Evolutionary conservation across 306 rosid genomes (phyloP).

Genomic region (Rosa chinensis): DNA sequence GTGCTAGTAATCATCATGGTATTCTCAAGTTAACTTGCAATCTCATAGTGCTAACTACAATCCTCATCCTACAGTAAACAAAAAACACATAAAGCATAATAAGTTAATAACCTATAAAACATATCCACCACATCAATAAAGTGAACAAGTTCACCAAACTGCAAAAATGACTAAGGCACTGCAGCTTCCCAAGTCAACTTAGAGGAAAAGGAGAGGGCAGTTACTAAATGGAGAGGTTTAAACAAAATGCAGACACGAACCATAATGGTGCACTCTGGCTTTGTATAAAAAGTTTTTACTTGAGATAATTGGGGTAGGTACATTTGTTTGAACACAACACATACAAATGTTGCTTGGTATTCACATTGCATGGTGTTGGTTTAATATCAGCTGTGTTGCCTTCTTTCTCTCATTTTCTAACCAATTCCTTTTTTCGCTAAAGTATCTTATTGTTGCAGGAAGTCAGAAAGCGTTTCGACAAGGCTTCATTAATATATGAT

Average conservation of each 20-base stretch:
- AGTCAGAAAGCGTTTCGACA: constrained; percentile 85
- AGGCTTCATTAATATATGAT: constrained; percentile 63
- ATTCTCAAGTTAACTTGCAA: not conserved
- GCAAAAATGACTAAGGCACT: not conserved
- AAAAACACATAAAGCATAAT: not conserved
- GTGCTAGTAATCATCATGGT: not conserved
- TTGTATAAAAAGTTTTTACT: not conserved
- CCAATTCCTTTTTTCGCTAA: constrained; percentile 22
- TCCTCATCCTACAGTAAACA: not conserved
- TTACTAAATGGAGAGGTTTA: not conserved
- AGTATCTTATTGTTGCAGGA: constrained; percentile 52
- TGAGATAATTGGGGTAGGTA: not conserved
- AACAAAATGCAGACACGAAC: not conserved
- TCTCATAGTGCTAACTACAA: not conserved
- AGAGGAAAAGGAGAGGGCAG: not conserved
- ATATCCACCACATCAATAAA: not conserved
- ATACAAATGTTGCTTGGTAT: not conserved
- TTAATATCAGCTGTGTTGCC: not conserved
- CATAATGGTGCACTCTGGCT: not conserved
- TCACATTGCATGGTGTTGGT: not conserved
- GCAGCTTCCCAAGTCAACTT: not conserved
- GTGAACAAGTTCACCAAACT: not conserved
- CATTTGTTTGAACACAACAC: not conserved
- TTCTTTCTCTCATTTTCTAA: not conserved
- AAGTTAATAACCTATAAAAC: not conserved